These are phyloP conservation scores for Hericium alpestre DNA, from an alignment of 768 basidiomycete species.

Conservation along the genomic window DNA sequence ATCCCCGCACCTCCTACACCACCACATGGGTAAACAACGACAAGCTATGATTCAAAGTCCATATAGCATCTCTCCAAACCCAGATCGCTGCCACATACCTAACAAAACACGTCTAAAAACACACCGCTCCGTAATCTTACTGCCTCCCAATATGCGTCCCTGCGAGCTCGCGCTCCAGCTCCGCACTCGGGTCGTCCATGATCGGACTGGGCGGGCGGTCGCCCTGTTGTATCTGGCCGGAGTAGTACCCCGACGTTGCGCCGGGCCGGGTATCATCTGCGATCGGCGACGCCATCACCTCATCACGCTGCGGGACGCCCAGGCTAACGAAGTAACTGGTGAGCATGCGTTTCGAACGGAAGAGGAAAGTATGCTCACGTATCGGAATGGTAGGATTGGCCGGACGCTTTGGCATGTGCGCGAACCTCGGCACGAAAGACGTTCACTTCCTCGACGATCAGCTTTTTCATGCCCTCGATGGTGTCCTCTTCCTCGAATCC, in stretches of 20 bases:
- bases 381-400: conserved; percentile 63
- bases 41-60: no score
- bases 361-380: conserved; percentile 38
- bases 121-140: neutral
- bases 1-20: no score
- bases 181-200: conserved; percentile 78
- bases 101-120: no score
- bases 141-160: conserved; percentile 42
- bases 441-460: conserved; percentile 90
- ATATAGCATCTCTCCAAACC: no score
- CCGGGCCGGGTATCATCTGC: conserved; percentile 51
- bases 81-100: no score
- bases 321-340: conserved; percentile 33
- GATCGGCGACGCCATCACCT: conserved; percentile 69
- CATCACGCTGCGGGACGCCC: conserved; percentile 71
- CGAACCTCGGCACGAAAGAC: conserved; percentile 85
- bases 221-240: conserved; percentile 17
- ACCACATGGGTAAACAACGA: no score
- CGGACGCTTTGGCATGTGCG: conserved; percentile 62
- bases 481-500: conserved; percentile 93
- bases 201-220: conserved; percentile 53
- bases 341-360: neutral
- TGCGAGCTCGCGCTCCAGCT: conserved; percentile 79
- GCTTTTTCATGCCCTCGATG: conserved; percentile 92
- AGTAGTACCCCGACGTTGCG: conserved; percentile 59